These are phyloP conservation scores for Boletellus sp. DNA, from an alignment of 1,284 basidiomycete species.

Conservation along the genomic window DNA sequence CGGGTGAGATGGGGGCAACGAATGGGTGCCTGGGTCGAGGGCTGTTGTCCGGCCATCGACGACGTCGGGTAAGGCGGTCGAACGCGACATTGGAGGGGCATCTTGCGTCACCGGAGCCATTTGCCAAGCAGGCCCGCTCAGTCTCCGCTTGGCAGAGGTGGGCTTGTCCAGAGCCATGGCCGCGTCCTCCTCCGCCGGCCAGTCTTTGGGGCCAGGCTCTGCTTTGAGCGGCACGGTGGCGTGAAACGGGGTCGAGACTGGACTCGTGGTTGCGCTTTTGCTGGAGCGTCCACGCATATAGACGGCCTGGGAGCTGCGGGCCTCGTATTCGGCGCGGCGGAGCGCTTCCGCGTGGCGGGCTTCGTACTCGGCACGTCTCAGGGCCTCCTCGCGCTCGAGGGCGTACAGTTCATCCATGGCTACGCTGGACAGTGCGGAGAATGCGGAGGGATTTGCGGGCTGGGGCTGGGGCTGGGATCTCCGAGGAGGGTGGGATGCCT, in stretches of 20 bases:
- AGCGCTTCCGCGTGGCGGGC: conserved; percentile 76
- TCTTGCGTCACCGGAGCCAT: conserved; percentile 40
- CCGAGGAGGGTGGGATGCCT: conserved; percentile 41
- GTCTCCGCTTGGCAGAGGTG: conserved; percentile 32
- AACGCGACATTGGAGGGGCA: conserved; percentile 14
- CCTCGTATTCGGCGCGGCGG: conserved; percentile 74
- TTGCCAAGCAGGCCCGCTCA: conserved; percentile 54
- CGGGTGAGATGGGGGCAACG: conserved; percentile 31
- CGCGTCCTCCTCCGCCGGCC: conserved; percentile 33
- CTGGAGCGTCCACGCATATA: conserved; percentile 41
- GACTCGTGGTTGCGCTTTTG: conserved; percentile 71
- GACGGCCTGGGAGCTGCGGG: conserved; percentile 57
- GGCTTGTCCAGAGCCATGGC: conserved; percentile 21
- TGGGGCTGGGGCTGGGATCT: conserved; percentile 38
- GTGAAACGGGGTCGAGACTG: conserved; percentile 52
- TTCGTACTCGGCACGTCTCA: conserved; percentile 83
- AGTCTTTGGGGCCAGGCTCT: conserved; percentile 32
- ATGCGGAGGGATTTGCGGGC: conserved; percentile 48
- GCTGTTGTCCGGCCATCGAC: conserved; percentile 20
- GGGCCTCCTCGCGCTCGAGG: conserved; percentile 81
- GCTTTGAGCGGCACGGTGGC: conserved; percentile 23
- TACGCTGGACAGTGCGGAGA: conserved; percentile 71
- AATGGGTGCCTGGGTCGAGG: conserved; percentile 37
- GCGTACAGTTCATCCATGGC: conserved; percentile 85
- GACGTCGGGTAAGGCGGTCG: conserved; percentile 21